A percentile compares a stretch with the other conserved stretches of the same genome.
Conservation (phyloP, 352 stramenopile genomes). For the Pythium aquatile region DNA sequence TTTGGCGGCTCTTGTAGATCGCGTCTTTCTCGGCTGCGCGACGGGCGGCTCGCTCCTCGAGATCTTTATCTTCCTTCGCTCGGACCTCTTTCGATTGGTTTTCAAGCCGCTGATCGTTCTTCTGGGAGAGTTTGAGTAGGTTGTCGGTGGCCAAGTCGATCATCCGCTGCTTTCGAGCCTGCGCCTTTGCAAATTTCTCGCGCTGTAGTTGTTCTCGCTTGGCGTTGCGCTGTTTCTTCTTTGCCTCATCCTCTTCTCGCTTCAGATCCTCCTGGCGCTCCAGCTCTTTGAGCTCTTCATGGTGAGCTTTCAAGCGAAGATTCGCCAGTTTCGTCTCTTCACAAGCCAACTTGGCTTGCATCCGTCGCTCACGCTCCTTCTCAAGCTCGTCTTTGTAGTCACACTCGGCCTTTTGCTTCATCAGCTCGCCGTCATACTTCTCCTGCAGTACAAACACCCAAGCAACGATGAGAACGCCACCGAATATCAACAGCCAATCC, state of each 20-base stretch:
- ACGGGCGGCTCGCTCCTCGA: slow-evolving; percentile 54
- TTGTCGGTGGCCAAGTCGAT: slow-evolving; percentile 79
- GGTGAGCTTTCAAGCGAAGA: slow-evolving; percentile 55
- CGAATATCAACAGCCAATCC: background rate
- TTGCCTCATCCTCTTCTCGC: slow-evolving; percentile 65
- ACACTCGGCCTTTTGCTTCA: slow-evolving; percentile 57
- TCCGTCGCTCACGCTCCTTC: slow-evolving; percentile 40
- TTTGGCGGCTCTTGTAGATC: slow-evolving; percentile 53
- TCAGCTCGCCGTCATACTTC: slow-evolving; percentile 66
- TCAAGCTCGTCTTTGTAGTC: slow-evolving; percentile 57
- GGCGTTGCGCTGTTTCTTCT: slow-evolving; percentile 62
- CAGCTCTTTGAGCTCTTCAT: slow-evolving; percentile 51
- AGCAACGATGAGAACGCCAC: background rate
- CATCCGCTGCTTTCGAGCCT: slow-evolving; percentile 79
- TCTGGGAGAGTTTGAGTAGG: slow-evolving; percentile 62
- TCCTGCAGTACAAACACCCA: slow-evolving; percentile 32
- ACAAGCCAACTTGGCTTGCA: slow-evolving; percentile 46
- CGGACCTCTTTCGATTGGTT: slow-evolving; percentile 73
- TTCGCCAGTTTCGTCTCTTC: slow-evolving; percentile 73
- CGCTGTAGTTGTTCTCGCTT: slow-evolving; percentile 62
- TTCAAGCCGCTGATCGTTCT: slow-evolving; percentile 56
- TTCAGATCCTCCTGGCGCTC: slow-evolving; percentile 66
- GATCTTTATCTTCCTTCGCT: slow-evolving; percentile 63
- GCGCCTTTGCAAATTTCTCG: slow-evolving; percentile 54
- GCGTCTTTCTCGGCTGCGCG: slow-evolving; percentile 63